These are phyloP conservation scores for Aspergillus indologenus DNA, from an alignment of 495 filamentous ascomycete genomes.

Conservation along the genomic window DNA sequence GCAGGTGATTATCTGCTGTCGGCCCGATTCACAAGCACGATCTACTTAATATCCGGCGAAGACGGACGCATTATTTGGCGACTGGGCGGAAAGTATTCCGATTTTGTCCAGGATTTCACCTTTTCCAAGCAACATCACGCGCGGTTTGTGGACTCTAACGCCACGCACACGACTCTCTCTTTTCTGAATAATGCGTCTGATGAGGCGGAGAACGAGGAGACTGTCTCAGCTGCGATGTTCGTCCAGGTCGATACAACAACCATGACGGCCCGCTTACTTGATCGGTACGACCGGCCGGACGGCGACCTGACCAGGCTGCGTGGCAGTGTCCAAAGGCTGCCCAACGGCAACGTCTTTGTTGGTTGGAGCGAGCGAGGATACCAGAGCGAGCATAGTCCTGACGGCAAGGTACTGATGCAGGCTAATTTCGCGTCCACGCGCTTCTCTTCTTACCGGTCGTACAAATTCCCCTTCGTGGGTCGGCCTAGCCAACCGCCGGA, in stretches of 20 bases:
- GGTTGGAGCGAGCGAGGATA: conserved; percentile 59
- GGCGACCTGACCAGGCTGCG: conserved; percentile 54
- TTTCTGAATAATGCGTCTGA: conserved; percentile 56
- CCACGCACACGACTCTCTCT: conserved; percentile 49
- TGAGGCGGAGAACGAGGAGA: conserved; percentile 36
- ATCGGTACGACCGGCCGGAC: conserved; percentile 46
- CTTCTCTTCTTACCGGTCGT: conserved; percentile 42
- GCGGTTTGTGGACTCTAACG: conserved; percentile 49
- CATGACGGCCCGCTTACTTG: conserved; percentile 43
- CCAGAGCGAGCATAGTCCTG: conserved; percentile 52
- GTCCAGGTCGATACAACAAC: conserved; percentile 48
- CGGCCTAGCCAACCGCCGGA: conserved; percentile 34
- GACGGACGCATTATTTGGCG: conserved; percentile 58
- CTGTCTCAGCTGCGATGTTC: conserved; percentile 50
- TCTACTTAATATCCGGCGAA: conserved; percentile 56
- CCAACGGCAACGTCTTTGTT: conserved; percentile 53
- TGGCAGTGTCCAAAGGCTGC: conserved; percentile 55
- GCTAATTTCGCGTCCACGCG: conserved; percentile 35
- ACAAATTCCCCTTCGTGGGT: conserved; percentile 39
- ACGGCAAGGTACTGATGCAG: conserved; percentile 52
- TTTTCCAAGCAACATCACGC: conserved; percentile 63
- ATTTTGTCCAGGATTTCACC: conserved; percentile 45
- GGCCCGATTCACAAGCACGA: conserved; percentile 51
- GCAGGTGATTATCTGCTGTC: conserved; percentile 58
- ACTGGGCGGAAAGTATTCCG: conserved; percentile 46